These are phyloP conservation scores for Eucalyptus cloeziana DNA, from an alignment of 345 rosid genomes.

Conservation along the genomic window DNA sequence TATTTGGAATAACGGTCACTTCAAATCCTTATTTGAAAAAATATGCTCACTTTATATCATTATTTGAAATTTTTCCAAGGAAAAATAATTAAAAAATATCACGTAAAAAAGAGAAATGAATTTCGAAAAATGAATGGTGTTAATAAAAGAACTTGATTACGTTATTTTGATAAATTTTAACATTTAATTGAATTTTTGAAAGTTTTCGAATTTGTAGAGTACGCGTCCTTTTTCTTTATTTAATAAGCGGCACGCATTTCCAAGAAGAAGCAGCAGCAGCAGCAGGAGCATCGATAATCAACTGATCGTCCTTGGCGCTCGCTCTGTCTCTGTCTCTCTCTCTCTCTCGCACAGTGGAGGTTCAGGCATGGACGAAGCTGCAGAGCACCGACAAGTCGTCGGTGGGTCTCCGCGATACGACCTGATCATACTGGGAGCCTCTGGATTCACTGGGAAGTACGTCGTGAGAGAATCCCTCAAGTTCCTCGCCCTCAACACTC, in stretches of 20 bases:
- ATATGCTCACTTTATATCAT: too few relatives aligned
- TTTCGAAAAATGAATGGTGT: too few relatives aligned
- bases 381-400: neutral
- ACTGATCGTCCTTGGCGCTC: neutral
- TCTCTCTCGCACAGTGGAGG: neutral
- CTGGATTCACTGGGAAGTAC: slow-evolving; percentile 73
- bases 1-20: too few relatives aligned
- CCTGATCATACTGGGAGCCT: slow-evolving; percentile 62
- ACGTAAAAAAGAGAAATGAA: too few relatives aligned
- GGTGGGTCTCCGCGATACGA: slow-evolving; percentile 12
- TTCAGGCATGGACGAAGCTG: neutral
- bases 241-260: neutral
- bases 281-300: neutral
- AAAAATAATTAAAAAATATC: too few relatives aligned
- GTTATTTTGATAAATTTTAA: too few relatives aligned
- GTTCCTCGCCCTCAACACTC: slow-evolving; percentile 25
- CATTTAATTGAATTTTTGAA: too few relatives aligned
- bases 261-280: neutral
- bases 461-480: slow-evolving; percentile 67
- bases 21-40: too few relatives aligned
- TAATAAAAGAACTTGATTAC: too few relatives aligned
- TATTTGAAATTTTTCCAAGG: too few relatives aligned
- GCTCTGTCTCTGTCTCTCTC: neutral
- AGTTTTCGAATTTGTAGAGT: too few relatives aligned
- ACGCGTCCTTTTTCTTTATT: too few relatives aligned